These are phyloP conservation scores for Paramecium pentaurelia DNA, from an alignment of 73 alveolate species.

Conservation along the genomic window DNA sequence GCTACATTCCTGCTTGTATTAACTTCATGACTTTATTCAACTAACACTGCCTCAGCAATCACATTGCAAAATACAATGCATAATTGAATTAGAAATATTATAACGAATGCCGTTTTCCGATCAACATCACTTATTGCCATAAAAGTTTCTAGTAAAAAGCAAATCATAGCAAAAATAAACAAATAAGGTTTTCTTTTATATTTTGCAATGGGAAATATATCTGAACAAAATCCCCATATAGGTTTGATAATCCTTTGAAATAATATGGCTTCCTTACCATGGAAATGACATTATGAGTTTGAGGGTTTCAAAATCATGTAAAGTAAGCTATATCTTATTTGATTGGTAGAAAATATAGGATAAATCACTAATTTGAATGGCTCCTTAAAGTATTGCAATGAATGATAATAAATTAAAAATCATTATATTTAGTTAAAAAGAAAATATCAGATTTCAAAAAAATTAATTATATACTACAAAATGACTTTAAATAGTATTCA, in stretches of 20 bases:
- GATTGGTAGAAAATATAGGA: not conserved
- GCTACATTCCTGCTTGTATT: conserved; percentile 62
- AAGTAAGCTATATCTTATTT: not conserved
- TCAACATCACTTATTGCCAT: conserved; percentile 66
- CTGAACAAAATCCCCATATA: conserved; percentile 92
- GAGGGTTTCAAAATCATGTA: conserved; percentile 11
- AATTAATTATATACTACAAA: not conserved
- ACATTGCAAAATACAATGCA: conserved; percentile 75
- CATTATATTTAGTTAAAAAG: not conserved
- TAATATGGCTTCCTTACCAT: not conserved
- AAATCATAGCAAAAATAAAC: conserved; percentile 70
- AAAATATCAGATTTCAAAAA: not conserved
- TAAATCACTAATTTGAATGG: conserved; percentile 8
- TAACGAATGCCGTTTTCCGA: conserved; percentile 30
- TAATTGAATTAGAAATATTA: conserved; percentile 39
- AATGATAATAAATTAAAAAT: conserved; percentile 13
- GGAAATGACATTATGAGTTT: not conserved
- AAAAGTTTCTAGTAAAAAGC: conserved; percentile 72
- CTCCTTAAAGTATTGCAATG: conserved; percentile 34
- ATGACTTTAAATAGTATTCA: no score
- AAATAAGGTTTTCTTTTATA: conserved; percentile 81
- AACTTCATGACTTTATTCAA: conserved; percentile 68
- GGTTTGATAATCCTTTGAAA: conserved; percentile 85
- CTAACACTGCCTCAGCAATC: conserved; percentile 70
- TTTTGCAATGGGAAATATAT: conserved; percentile 84